Evolutionary conservation across 2,329 filamentous ascomycete species (phyloP), one percentile per base, ranked within the genome.

Genomic region (Cytospora mali): DNA sequence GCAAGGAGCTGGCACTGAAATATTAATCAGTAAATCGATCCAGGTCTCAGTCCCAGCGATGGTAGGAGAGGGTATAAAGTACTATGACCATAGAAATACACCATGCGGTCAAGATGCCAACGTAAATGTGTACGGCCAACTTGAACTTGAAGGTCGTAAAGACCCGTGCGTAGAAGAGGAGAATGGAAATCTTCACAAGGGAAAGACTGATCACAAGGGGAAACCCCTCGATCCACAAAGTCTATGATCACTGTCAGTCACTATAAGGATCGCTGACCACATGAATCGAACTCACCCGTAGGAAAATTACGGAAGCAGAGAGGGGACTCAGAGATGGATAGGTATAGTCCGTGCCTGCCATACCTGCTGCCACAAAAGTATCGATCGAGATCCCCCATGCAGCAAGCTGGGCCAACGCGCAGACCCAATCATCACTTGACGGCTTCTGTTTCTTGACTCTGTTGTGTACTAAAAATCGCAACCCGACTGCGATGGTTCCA

Each of bases 301-400:
- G 23, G 23, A 51, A 51, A 51, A 51, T 51, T 9, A 25, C 49
- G 10, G 49, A 25, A 51, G 49, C 49, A 51, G 49, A 51, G 49
- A 51, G 49, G 49, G 49, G 10, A 51, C 23, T 27, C n/a, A 51
- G 49, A 51, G 49, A 51, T 27, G 49, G 16, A 25, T 51, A 51
- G n/a, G 23, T 51, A 51, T 51, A 51, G 23, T 51, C 16, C 49
- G 49, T 51, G 49, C 49, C 49, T 51, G 49, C 49, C 23, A 51
- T 25, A 27, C 49, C 49, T 51, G 49, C 49, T 51, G 49, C 49
- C 23, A 51, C 49, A 51, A 27, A 51, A 23, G 23, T 51, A 27
- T 51, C 49, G 49, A 51, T 51, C 49, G 49, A 51, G 49, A 51
- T 51, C 6, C 49, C 49, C 49, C 49, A 51, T 51, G 49, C 49